Percentiles rank a stretch among this genome's conserved stretches.
These are phyloP conservation scores for Thermomucor indicae-seudaticae DNA, from an alignment of 371 early-diverging fungal genomes.

Conservation along the genomic window DNA sequence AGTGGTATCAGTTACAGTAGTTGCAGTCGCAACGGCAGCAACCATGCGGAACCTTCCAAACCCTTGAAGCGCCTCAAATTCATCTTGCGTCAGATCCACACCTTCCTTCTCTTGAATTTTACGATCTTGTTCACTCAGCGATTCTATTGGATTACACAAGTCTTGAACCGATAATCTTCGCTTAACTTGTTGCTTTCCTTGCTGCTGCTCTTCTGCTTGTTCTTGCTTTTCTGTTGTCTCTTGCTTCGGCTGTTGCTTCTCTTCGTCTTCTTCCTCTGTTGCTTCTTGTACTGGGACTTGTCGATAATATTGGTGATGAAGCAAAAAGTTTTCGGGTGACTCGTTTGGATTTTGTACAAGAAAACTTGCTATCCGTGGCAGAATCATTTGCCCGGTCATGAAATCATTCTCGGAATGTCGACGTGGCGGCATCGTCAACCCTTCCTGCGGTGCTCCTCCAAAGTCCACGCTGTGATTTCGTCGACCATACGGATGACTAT, in stretches of 20 bases:
- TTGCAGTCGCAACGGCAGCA: too few relatives aligned
- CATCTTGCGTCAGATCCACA: slow-evolving; percentile 35
- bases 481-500: slow-evolving; percentile 17
- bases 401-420: slow-evolving; percentile 13
- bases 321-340: slow-evolving; percentile 31
- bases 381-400: slow-evolving; percentile 12
- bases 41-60: slow-evolving; percentile 22
- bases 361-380: slow-evolving; percentile 34
- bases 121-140: slow-evolving; percentile 9
- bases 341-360: slow-evolving; percentile 30
- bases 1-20: too few relatives aligned
- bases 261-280: too few relatives aligned
- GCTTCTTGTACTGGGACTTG: too few relatives aligned
- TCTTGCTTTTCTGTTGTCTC: neutral
- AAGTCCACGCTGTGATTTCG: slow-evolving; percentile 5
- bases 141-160: slow-evolving; percentile 37
- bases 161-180: slow-evolving; percentile 38
- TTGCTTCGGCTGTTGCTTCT: neutral
- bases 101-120: slow-evolving; percentile 12
- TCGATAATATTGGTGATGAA: slow-evolving; percentile 4
- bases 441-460: neutral
- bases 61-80: slow-evolving; percentile 40
- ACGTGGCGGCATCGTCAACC: slow-evolving; percentile 2
- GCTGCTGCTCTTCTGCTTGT: neutral
- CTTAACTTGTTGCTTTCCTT: slow-evolving; percentile 1